Evolutionary conservation across 1,139 yeast genomes (phyloP).

Genomic region (Cylindricascospora bacillispora): DNA sequence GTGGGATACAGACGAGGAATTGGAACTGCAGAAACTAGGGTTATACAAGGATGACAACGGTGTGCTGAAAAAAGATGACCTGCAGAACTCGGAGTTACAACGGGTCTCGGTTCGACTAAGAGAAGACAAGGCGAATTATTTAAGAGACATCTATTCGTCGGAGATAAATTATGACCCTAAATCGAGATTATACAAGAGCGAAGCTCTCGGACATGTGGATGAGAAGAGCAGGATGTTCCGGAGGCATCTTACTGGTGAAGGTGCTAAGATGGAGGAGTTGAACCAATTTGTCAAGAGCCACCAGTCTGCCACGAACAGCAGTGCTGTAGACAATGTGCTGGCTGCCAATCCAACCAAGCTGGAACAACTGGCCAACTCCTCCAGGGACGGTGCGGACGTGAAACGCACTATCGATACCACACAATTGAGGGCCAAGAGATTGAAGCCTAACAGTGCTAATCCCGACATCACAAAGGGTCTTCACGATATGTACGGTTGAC

Average conservation of each 20-base stretch:
- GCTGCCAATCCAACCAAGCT: constrained; percentile 26
- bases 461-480: not conserved
- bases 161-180: constrained; percentile 26
- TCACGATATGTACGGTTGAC: not conserved
- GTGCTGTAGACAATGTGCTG: constrained; percentile 19
- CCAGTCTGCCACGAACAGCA: constrained; percentile 17
- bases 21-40: constrained; percentile 19
- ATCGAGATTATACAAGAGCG: constrained; percentile 24
- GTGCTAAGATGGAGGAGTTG: constrained; percentile 17
- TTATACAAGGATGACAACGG: constrained; percentile 13
- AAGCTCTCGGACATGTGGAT: constrained; percentile 21
- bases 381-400: too few species aligned
- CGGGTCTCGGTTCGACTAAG: constrained; percentile 21
- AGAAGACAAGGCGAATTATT: constrained; percentile 25
- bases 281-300: too few species aligned
- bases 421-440: not conserved
- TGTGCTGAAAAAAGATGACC: constrained; percentile 9
- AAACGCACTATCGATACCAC: not conserved
- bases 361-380: constrained; percentile 20
- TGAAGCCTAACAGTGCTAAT: not conserved
- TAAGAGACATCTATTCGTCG: constrained; percentile 19
- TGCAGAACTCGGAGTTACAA: constrained; percentile 7
- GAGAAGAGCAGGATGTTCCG: constrained; percentile 25
- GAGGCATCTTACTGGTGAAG: constrained; percentile 26
- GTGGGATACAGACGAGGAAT: constrained; percentile 22